phyloP scores from a whole-genome alignment of 2,329 filamentous ascomycete species.

The Emergomyces pasteurianus region DNA sequence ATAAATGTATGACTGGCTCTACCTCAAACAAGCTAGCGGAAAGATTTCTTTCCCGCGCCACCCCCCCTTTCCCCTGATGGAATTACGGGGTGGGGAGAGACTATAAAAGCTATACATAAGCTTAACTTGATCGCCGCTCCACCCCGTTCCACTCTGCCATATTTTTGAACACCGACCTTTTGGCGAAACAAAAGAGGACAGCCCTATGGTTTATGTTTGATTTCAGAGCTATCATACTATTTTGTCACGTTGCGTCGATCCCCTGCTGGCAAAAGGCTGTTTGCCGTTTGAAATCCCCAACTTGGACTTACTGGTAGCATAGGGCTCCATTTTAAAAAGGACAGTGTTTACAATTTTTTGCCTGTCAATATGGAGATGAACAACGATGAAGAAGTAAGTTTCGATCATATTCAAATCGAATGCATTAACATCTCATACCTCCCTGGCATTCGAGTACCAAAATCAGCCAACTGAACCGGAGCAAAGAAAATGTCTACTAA shows the following conservation, averaged over 20 bases:
- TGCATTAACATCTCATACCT: background rate
- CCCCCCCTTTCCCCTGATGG: background rate
- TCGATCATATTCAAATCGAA: background rate
- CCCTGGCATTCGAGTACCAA: background rate
- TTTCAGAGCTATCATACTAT: background rate
- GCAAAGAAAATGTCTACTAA: background rate
- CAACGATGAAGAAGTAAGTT: constrained; percentile 30
- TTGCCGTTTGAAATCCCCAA: background rate
- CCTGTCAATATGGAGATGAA: constrained; percentile 38
- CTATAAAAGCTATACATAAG: background rate
- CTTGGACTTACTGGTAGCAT: background rate
- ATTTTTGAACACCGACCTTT: no score
- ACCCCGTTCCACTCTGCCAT: background rate
- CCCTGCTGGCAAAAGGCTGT: background rate
- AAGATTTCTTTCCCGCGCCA: background rate
- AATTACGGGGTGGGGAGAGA: background rate
- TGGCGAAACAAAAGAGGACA: background rate
- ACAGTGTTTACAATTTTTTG: background rate
- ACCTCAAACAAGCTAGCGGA: background rate
- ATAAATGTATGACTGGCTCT: background rate
- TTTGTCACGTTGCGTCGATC: background rate
- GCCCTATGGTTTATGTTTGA: background rate
- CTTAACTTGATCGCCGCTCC: background rate
- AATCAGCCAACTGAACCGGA: background rate
- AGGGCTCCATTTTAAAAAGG: background rate